phyloP scores from a whole-genome alignment of 179 eudicot genomes.

The Actinidia polygama region DNA sequence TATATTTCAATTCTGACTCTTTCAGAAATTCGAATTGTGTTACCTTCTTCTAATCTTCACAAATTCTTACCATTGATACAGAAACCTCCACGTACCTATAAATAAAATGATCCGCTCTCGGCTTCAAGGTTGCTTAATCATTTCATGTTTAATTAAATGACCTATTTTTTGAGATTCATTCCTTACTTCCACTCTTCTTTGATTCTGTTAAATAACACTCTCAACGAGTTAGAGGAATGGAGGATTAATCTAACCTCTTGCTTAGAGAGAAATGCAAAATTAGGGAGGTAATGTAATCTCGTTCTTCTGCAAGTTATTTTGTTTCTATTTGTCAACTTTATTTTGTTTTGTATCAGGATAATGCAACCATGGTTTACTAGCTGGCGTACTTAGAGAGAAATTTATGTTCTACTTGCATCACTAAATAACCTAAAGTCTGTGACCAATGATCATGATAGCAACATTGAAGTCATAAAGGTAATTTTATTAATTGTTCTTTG shows the following conservation, averaged over 20 bases:
- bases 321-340: background rate
- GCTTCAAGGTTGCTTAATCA: conserved; percentile 50
- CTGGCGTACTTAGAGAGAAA: conserved; percentile 43
- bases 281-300: conserved; percentile 24
- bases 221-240: conserved; percentile 64
- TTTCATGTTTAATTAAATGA: background rate
- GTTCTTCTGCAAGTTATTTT: background rate
- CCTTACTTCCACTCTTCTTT: conserved; percentile 26
- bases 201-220: conserved; percentile 54
- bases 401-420: conserved; percentile 55
- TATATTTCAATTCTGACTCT: background rate
- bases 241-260: conserved; percentile 65
- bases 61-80: conserved; percentile 15
- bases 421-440: conserved; percentile 37
- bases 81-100: conserved; percentile 37
- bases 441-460: conserved; percentile 31
- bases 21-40: background rate
- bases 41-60: conserved; percentile 10
- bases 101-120: conserved; percentile 43
- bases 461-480: conserved; percentile 63
- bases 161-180: background rate
- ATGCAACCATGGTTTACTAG: no score
- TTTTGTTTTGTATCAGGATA: background rate
- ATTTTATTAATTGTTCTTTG: background rate
- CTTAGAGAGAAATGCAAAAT: conserved; percentile 64